Evolutionary conservation across 1,284 basidiomycete genomes (phyloP), one percentile per base, ranked within the genome.

Genomic region (Phlebopus sp.): DNA sequence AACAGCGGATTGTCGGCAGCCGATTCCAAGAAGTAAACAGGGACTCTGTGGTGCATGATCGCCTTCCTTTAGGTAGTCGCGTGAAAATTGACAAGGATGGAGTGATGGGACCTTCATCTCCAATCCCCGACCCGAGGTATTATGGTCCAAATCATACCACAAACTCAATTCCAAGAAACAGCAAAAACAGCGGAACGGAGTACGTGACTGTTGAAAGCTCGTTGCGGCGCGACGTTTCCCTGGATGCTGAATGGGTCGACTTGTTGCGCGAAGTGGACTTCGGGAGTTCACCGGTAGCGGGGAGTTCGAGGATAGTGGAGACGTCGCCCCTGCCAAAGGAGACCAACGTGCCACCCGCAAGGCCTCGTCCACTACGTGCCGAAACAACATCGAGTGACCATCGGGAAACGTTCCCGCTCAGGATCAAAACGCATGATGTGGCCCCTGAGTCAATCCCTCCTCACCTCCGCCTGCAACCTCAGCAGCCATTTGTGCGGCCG

Each of bases 11-110:
- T 31, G 73, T 83, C 43, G 85, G 84, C 1, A 82, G 79, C 55
- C 76, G 82, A 27, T 88, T 90, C 62, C 79, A 84, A 56, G 87
- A 90, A 60, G 75, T 84, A 47, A 80, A 81, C 55, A 72, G 80
- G 31, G 78, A 81, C 59, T 83, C 83, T 4, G 62, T 66, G 5
- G 67, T 70, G 4, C 77, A 75, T 48, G 78, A 76, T n/a, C 74
- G 71, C 13, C 59, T 85, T n/a, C 79, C 83, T 1, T 62, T 86
- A 4, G 85, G 85, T 5, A 85, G 79, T 54, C 76, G 74, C 39
- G 71, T 88, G 23, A 70, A 73, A 13, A 65, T 81, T 13, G 78
- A 81, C 54, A 73, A 76, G 50, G 66, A 69, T 17, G 81, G 80
- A 15, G 73, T 78, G 47, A 62, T 80, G 8, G 71, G 70, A 21